Evolutionary conservation across 305 asterid species (phyloP), one percentile per base, ranked within the genome.

Genomic region (Fraxinus paxiana): DNA sequence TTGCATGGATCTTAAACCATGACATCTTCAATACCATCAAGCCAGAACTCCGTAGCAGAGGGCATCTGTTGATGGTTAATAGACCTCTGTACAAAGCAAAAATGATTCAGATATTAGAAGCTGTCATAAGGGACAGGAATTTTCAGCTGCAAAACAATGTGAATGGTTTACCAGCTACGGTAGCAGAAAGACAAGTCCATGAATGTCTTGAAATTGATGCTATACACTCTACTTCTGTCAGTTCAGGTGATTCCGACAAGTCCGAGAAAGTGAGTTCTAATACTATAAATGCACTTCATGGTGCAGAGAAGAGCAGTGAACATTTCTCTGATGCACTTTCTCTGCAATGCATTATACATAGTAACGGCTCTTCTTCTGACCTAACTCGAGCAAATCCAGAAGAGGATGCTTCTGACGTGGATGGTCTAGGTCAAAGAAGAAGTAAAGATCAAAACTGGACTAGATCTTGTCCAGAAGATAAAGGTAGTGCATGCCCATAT

Each of bases 61-160:
- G 98, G 80, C 92, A 95, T 85, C 80, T 84, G 5, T 71, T 95
- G 79, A 90, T 91, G 98, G 89, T 93, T 54, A 95, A 90, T 77
- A 86, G 87, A 75, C 98, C 98, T 78, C 84, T 95, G 9, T 91
- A 95, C 86, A 93, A 92, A 82, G 94, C 92, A 18, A 95, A 93
- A 81, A 86, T 93, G 78, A 76, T 88, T 81, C 98, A 92, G 56
- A 92, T 95, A 61, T 78, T 95, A 33, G 95, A 95, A 88, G 87
- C 88, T 82, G 88, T 88, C 17, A 59, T 88, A 20, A 88, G 88
- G 86, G 91, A 85, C 30, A 90, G 76, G 34, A 79, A 76, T 71
- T 79, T 73, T 80, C 87, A 84, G 77, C 31, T 78, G 78, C 89
- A 87, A 77, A 77, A 77, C 71, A 82, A 79, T 41, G 34, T 38